A percentile compares a stretch with the other conserved stretches of the same genome.
phyloP scores from a whole-genome alignment of 192 early-diverging fungal species.

The Phlyctochytrium bullatum region DNA sequence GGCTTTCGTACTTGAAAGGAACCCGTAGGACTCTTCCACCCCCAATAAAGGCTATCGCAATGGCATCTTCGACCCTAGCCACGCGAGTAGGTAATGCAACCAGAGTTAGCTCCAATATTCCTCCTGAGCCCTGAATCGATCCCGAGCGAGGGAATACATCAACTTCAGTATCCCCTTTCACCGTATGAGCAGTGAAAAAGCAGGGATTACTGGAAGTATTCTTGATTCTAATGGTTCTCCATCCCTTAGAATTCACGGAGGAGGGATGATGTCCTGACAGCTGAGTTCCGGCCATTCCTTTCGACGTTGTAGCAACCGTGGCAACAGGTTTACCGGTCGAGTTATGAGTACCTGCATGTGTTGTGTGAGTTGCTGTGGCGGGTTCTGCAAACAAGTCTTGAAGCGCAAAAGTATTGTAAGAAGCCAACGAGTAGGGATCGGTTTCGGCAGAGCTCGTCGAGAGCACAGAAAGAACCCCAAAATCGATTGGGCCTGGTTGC shows the following conservation, averaged over 20 bases:
- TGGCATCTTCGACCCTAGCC: slow-evolving; percentile 37
- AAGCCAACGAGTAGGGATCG: neutral
- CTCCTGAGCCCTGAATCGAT: slow-evolving; percentile 22
- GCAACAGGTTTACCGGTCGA: neutral
- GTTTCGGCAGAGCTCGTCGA: neutral
- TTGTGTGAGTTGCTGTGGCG: neutral
- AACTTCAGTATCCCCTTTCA: slow-evolving; percentile 18
- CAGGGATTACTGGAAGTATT: slow-evolving; percentile 37
- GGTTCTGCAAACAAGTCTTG: neutral
- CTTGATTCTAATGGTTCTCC: slow-evolving; percentile 34
- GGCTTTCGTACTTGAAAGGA: slow-evolving; percentile 45
- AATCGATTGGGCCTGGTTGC: slow-evolving; percentile 41
- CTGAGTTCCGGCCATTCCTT: no score
- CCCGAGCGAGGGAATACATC: slow-evolving; percentile 23
- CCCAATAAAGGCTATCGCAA: slow-evolving; percentile 38
- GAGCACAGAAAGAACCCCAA: slow-evolving; percentile 37
- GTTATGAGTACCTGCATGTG: neutral
- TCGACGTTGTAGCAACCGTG: neutral
- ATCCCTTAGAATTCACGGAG: neutral
- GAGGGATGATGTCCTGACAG: neutral
- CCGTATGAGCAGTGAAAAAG: slow-evolving; percentile 27
- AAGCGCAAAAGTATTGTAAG: neutral
- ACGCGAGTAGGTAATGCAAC: slow-evolving; percentile 19
- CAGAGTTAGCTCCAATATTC: slow-evolving; percentile 31
- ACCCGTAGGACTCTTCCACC: slow-evolving; percentile 33